Conservation (phyloP, 768 basidiomycete species). For the Mycena epipterygia region DNA sequence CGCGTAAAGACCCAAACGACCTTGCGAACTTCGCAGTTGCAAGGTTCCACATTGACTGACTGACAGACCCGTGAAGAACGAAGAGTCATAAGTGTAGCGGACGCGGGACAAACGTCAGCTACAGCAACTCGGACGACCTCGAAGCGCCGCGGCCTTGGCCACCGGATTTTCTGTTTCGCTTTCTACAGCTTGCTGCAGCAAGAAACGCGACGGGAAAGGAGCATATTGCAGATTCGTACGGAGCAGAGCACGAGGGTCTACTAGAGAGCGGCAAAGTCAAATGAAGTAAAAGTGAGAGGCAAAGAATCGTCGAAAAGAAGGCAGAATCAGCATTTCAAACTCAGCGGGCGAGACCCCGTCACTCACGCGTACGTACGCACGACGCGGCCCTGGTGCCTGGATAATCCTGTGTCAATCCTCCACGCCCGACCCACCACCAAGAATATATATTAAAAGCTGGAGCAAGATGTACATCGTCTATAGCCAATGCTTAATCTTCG, state of each 20-base stretch:
- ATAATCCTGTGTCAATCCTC: no score
- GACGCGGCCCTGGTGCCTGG: slow-evolving; percentile 13
- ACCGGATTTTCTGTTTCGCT: neutral
- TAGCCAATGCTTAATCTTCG: slow-evolving; percentile 40
- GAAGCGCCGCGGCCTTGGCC: neutral
- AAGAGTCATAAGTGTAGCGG: slow-evolving; percentile 36
- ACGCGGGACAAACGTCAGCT: slow-evolving; percentile 23
- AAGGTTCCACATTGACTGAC: slow-evolving; percentile 16
- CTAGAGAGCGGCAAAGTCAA: slow-evolving; percentile 19
- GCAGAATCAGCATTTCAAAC: slow-evolving; percentile 24
- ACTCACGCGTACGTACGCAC: no score
- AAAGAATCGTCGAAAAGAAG: slow-evolving; percentile 15
- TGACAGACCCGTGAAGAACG: slow-evolving; percentile 40
- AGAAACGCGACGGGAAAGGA: slow-evolving; percentile 27
- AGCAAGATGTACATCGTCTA: slow-evolving; percentile 24
- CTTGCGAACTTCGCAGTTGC: slow-evolving; percentile 23
- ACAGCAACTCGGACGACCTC: neutral
- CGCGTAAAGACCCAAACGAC: slow-evolving; percentile 8
- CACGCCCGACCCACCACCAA: no score
- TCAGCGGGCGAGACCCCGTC: slow-evolving; percentile 1
- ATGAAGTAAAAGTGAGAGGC: slow-evolving; percentile 25
- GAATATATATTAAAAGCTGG: neutral
- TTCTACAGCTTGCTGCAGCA: neutral
- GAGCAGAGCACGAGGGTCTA: slow-evolving; percentile 24
- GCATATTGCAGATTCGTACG: slow-evolving; percentile 21